Percentiles rank a stretch among this genome's conserved stretches.
phyloP scores from a whole-genome alignment of 1,139 yeast genomes.

The Scheffersomyces titani region DNA sequence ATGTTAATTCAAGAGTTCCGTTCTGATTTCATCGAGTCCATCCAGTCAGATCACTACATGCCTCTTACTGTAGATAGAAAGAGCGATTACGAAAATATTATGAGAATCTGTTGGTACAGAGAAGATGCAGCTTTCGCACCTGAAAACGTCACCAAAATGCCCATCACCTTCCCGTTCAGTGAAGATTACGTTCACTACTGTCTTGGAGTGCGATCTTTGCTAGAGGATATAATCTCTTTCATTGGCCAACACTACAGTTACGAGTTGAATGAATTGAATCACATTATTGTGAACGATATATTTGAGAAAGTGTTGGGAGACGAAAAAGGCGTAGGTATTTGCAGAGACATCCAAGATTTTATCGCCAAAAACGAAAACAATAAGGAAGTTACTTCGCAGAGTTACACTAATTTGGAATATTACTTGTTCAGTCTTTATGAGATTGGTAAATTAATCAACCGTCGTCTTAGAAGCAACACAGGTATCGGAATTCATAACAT shows the following conservation, averaged over 20 bases:
- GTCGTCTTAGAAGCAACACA: constrained; percentile 52
- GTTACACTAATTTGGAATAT: constrained; percentile 83
- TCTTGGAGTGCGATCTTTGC: constrained; percentile 65
- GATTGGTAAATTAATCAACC: constrained; percentile 48
- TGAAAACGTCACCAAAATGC: constrained; percentile 42
- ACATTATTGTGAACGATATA: constrained; percentile 55
- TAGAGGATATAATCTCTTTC: constrained; percentile 63
- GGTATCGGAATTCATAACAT: constrained; percentile 47
- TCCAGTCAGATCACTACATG: constrained; percentile 85
- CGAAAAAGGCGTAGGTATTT: constrained; percentile 54
- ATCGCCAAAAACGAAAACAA: constrained; percentile 62
- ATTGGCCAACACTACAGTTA: constrained; percentile 64
- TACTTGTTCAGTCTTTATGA: constrained; percentile 66
- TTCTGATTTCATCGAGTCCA: constrained; percentile 58
- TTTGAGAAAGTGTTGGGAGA: constrained; percentile 71
- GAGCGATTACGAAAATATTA: constrained; percentile 61
- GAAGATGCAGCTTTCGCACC: constrained; percentile 50
- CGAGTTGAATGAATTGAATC: constrained; percentile 45
- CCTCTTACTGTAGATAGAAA: constrained; percentile 70
- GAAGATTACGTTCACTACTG: constrained; percentile 87
- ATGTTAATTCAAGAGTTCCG: constrained; percentile 59
- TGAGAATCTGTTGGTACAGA: constrained; percentile 71
- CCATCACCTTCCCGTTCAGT: constrained; percentile 84
- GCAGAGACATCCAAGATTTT: constrained; percentile 64
- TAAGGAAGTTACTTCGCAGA: constrained; percentile 90